Conservation (phyloP, 75 land plant genomes). For the Pseudotsuga menziesii region DNA sequence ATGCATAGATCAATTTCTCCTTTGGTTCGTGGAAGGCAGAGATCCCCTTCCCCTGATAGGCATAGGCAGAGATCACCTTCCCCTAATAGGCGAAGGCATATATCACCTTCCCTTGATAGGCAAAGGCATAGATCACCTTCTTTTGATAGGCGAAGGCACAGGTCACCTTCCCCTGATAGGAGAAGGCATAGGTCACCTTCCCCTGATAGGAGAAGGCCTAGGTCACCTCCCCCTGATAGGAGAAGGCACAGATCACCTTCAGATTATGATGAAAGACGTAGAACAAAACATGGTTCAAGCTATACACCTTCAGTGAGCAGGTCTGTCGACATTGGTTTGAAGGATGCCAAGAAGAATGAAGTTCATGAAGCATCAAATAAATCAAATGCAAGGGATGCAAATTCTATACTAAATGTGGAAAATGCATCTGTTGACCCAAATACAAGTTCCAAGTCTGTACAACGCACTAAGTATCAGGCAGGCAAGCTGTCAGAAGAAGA, state of each 20-base stretch:
- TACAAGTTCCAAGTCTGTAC: slow-evolving; percentile 5
- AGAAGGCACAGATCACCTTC: not conserved
- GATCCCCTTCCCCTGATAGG: not conserved
- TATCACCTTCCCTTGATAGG: not conserved
- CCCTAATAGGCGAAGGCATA: not conserved
- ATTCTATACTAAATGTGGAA: not conserved
- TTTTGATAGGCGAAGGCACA: too few relatives aligned
- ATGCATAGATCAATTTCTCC: not conserved
- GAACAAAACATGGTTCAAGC: too few relatives aligned
- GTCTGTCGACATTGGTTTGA: too few relatives aligned
- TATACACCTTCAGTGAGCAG: too few relatives aligned
- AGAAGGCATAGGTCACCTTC: too few relatives aligned
- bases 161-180: too few relatives aligned
- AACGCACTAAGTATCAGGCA: slow-evolving; percentile 26
- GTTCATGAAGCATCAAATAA: not conserved
- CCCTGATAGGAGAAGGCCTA: too few relatives aligned
- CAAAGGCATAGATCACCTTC: too few relatives aligned
- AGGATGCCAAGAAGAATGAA: too few relatives aligned
- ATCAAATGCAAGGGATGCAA: slow-evolving; percentile 7
- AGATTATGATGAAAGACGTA: too few relatives aligned
- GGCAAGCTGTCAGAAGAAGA: slow-evolving; percentile 80
- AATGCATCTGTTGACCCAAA: not conserved
- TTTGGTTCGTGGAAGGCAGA: not conserved
- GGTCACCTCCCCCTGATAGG: not conserved
- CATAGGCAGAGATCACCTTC: not conserved